Conservation (phyloP, 768 basidiomycete genomes). For the Hemileccinum rubropunctum region DNA sequence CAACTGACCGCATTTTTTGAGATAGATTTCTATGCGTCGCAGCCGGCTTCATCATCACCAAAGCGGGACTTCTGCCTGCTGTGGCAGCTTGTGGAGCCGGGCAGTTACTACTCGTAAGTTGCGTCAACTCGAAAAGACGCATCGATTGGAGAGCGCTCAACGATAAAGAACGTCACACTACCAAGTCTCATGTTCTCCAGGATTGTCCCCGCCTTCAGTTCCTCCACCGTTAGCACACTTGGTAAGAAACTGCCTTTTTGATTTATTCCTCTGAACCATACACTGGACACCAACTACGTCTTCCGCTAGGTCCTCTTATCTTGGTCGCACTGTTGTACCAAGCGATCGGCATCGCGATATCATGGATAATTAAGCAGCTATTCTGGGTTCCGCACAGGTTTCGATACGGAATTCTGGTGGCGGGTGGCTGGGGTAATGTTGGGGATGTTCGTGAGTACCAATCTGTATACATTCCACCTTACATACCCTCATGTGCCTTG, state of each 20-base stretch:
- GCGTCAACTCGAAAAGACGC: neutral
- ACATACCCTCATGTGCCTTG: neutral
- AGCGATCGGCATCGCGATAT: conserved; percentile 48
- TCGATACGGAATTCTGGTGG: conserved; percentile 64
- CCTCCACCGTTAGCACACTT: conserved; percentile 53
- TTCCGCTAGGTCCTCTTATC: conserved; percentile 53
- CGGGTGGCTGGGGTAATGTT: conserved; percentile 67
- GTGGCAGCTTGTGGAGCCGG: conserved; percentile 58
- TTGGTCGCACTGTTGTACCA: conserved; percentile 63
- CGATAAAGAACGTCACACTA: conserved; percentile 48
- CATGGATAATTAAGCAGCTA: conserved; percentile 53
- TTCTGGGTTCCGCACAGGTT: conserved; percentile 82
- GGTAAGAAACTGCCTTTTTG: conserved; percentile 38
- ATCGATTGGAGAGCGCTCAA: neutral
- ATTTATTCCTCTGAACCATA: neutral
- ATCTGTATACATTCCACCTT: neutral
- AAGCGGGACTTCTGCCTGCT: conserved; percentile 56
- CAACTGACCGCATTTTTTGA: conserved; percentile 2
- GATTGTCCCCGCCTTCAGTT: conserved; percentile 63
- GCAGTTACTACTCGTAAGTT: conserved; percentile 53
- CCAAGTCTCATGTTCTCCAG: conserved; percentile 71
- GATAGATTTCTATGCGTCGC: conserved; percentile 52
- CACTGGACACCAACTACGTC: neutral
- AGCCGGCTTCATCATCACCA: conserved; percentile 57
- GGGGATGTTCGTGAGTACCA: conserved; percentile 62